Evolutionary conservation across 805 yeast genomes (phyloP), one percentile per base, ranked within the genome.

Genomic region (Barnettozyma sucrosica): DNA sequence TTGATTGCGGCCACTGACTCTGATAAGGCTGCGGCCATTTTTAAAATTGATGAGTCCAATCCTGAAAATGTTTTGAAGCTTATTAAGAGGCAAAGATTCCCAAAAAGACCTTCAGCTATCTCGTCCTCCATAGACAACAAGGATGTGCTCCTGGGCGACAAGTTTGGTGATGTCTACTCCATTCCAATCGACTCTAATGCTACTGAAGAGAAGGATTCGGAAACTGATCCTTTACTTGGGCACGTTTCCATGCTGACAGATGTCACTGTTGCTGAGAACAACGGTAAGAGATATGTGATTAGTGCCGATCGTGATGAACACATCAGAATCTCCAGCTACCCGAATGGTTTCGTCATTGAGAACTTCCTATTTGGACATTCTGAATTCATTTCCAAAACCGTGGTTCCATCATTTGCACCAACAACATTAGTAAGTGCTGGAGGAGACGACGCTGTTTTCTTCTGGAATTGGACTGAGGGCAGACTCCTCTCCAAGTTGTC

Each of bases 201-300:
- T 1, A 57, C 74, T 1, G 63, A 68, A 2, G 66, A 63, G 43
- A 56, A 58, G n/a, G 56, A 57, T 26, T 72, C 74, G 4, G 77
- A 75, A 41, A 63, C 79, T 39, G 75, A 70, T 34, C 97, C 97
- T 3, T 73, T 92, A 7, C 68, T 92, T 46, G 99, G 99, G 7
- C 99, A 93, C 66, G 98, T 93, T 5, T 90, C 97, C 3, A 89
- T 93, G 97, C 75, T 93, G 51, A 85, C 95, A n/a, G 89, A 82
- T 52, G 75, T 90, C 2, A 59, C 73, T 25, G 68, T 81, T 24
- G 70, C 74, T 11, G 56, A 58, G 3, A 62, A 66, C 39, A 65
- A 70, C 7, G 76, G 72, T 8, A 75, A 76, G 50, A 68, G 64
- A 39, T 84, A 66, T 50, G 63, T 90, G 14, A 72, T 92, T 47